These are phyloP conservation scores for Rhizopogon salebrosus DNA, from an alignment of 768 basidiomycete genomes.

Conservation along the genomic window DNA sequence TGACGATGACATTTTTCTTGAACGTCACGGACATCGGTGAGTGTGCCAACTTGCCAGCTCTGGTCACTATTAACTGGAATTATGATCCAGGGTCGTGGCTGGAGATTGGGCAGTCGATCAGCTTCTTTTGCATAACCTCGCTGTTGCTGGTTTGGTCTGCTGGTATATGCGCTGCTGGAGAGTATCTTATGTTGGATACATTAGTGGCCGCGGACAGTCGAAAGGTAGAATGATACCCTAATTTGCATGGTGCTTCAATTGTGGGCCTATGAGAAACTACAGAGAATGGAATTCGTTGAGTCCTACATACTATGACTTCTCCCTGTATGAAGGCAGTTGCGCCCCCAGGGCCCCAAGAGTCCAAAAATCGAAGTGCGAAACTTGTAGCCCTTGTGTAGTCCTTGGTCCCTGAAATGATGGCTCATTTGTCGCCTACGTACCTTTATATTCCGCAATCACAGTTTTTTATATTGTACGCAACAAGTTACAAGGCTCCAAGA, in stretches of 20 bases:
- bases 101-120: slow-evolving; percentile 86
- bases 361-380: no score
- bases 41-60: slow-evolving; percentile 10
- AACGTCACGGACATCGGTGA: slow-evolving; percentile 74
- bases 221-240: slow-evolving; percentile 12
- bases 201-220: slow-evolving; percentile 12
- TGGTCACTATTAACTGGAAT: slow-evolving; percentile 3
- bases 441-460: no score
- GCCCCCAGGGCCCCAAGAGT: no score
- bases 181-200: slow-evolving; percentile 53
- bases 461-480: no score
- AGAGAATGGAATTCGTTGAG: no score
- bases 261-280: no score
- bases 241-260: not conserved
- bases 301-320: no score
- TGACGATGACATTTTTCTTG: slow-evolving; percentile 83
- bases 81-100: slow-evolving; percentile 66
- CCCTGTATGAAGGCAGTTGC: no score
- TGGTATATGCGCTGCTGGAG: slow-evolving; percentile 68
- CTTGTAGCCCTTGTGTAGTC: no score
- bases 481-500: no score
- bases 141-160: slow-evolving; percentile 76
- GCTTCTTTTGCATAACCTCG: slow-evolving; percentile 82
- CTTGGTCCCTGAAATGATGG: no score
- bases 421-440: no score